Evolutionary conservation across 495 filamentous ascomycete species (phyloP).

Genomic region (Penicillium paradoxum): DNA sequence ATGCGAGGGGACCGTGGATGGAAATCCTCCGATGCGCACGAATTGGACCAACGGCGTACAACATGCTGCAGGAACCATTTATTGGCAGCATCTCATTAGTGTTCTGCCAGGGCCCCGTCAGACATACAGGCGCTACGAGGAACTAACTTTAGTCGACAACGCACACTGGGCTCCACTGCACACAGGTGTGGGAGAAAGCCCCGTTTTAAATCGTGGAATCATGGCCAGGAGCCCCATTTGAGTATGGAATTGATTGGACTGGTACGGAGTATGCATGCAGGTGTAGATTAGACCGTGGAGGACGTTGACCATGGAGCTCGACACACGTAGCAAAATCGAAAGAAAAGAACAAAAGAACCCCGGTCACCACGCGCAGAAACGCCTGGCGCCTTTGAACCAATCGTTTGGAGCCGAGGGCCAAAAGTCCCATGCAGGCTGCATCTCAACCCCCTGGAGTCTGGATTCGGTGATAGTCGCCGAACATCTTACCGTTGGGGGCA

Average conservation of each 20-base stretch:
- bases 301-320: too few relatives aligned
- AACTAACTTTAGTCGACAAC: not conserved
- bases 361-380: too few relatives aligned
- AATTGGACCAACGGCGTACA: not conserved
- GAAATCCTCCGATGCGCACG: constrained; percentile 24
- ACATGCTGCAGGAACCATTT: constrained; percentile 5
- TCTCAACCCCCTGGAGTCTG: constrained; percentile 12
- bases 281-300: too few relatives aligned
- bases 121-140: not conserved
- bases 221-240: not conserved
- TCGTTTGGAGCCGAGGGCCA: not conserved
- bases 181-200: too few relatives aligned
- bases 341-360: not conserved
- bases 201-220: too few relatives aligned
- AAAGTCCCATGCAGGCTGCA: constrained; percentile 1
- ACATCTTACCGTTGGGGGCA: constrained; percentile 30
- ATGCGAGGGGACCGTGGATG: constrained; percentile 23
- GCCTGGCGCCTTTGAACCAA: too few relatives aligned
- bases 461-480: constrained; percentile 14
- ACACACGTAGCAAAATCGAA: too few relatives aligned
- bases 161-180: constrained; percentile 1
- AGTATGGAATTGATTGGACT: too few relatives aligned
- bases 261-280: too few relatives aligned
- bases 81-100: constrained; percentile 2
- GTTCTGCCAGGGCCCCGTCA: not conserved